A percentile compares a stretch with the other conserved stretches of the same genome.
Evolutionary conservation across 305 asterid species (phyloP).

Genomic region (Solanum hybrid): DNA sequence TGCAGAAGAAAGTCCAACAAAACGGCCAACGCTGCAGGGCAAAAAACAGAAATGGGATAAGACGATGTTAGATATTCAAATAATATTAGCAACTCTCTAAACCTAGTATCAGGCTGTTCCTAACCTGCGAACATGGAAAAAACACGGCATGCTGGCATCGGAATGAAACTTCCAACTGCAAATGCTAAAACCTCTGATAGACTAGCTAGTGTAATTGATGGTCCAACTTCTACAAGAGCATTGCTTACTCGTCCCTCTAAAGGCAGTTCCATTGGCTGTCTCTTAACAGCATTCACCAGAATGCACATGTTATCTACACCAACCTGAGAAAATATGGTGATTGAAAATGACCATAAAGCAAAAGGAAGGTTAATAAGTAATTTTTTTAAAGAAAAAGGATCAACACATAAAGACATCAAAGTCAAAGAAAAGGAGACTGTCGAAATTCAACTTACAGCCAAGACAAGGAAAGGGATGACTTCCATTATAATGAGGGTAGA

Average conservation of each 20-base stretch:
- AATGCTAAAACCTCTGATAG: conserved; percentile 94
- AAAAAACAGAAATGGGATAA: conserved; percentile 15
- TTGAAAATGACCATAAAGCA: conserved; percentile 9
- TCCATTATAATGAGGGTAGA: conserved; percentile 98
- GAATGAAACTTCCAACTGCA: conserved; percentile 98
- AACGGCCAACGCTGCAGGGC: conserved; percentile 86
- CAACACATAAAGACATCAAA: not conserved
- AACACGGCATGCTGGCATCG: conserved; percentile 98
- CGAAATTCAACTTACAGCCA: conserved; percentile 66
- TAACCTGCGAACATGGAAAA: conserved; percentile 99
- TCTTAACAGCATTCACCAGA: conserved; percentile 92
- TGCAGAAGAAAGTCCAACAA: conserved; percentile 96
- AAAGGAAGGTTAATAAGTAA: not conserved
- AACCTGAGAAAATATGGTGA: conserved; percentile 45
- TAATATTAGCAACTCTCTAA: not conserved
- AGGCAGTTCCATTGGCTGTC: conserved; percentile 88
- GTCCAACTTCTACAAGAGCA: conserved; percentile 99
- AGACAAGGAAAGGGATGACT: conserved; percentile 99
- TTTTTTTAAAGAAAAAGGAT: not conserved
- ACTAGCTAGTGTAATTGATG: conserved; percentile 96
- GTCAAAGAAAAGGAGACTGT: not conserved
- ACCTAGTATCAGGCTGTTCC: conserved; percentile 4
- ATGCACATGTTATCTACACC: conserved; percentile 99
- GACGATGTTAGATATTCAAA: conserved; percentile 2
- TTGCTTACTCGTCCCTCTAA: conserved; percentile 94